These are phyloP conservation scores for Fusarium oxysporum DNA, from an alignment of 2,329 filamentous ascomycete genomes.

Conservation along the genomic window DNA sequence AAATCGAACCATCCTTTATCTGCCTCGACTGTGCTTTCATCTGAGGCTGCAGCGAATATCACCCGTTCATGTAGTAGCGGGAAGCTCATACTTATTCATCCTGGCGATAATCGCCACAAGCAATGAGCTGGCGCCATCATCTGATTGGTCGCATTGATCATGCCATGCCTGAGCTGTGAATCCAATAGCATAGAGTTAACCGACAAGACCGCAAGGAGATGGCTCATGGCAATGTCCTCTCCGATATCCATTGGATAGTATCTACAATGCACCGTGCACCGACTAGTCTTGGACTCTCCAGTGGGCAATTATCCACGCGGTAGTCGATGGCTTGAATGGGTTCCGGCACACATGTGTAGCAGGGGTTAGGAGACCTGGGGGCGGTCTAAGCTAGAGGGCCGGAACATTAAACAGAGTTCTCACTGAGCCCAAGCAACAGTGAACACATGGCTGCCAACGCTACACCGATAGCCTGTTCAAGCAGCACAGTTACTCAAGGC, in stretches of 20 bases:
- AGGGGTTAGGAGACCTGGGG: slow-evolving; percentile 9
- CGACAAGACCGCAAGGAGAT: background rate
- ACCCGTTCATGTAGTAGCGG: slow-evolving; percentile 4
- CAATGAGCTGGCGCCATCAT: background rate
- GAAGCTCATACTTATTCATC: slow-evolving; percentile 1
- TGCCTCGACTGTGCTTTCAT: slow-evolving; percentile 7
- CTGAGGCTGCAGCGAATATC: background rate
- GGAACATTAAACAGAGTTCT: slow-evolving; percentile 17
- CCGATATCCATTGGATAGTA: background rate
- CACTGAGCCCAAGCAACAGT: slow-evolving; percentile 4
- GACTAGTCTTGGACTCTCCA: background rate
- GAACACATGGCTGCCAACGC: slow-evolving; percentile 13
- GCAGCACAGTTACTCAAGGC: background rate
- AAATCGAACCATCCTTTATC: slow-evolving; percentile 4
- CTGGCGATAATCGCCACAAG: slow-evolving; percentile 6
- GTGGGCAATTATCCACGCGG: slow-evolving; percentile 1
- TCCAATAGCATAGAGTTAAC: background rate
- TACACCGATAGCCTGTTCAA: slow-evolving; percentile 19
- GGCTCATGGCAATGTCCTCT: background rate
- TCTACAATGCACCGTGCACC: background rate
- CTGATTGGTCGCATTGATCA: background rate
- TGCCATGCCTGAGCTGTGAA: background rate
- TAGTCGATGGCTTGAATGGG: slow-evolving; percentile 4
- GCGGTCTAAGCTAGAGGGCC: slow-evolving; percentile 3
- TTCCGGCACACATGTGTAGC: background rate